A percentile compares a stretch with the other conserved stretches of the same genome.
phyloP scores from a whole-genome alignment of 768 basidiomycete species.

The Phallus indusiatus region DNA sequence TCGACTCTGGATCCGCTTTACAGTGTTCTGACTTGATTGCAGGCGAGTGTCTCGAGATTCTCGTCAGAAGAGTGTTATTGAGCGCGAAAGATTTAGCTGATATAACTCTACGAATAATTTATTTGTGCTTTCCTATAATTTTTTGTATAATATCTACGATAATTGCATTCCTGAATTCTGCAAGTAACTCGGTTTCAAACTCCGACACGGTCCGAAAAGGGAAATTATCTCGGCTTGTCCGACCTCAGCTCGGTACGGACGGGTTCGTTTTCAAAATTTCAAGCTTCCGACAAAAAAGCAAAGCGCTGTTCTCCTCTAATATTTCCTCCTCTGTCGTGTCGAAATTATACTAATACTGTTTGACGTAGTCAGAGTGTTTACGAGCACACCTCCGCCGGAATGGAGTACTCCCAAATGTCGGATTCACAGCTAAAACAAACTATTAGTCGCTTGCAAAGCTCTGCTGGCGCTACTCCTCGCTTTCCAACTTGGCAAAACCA shows the following conservation, averaged over 20 bases:
- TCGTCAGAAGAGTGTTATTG: conserved; percentile 72
- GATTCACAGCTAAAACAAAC: conserved; percentile 7
- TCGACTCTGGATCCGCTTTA: neutral
- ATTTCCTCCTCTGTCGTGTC: no score
- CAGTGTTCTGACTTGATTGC: neutral
- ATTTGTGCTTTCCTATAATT: neutral
- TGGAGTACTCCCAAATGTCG: conserved; percentile 7
- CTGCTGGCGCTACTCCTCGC: conserved; percentile 5
- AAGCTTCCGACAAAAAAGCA: no score
- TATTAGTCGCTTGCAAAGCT: conserved; percentile 7
- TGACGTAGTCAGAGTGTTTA: no score
- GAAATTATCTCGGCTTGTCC: no score
- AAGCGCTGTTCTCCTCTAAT: no score
- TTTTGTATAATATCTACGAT: neutral
- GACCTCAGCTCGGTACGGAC: no score
- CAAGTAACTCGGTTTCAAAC: no score
- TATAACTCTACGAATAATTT: neutral
- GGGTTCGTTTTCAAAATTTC: no score
- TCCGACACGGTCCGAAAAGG: no score
- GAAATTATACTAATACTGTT: no score
- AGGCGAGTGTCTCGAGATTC: conserved; percentile 73
- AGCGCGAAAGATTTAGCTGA: conserved; percentile 31
- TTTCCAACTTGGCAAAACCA: conserved; percentile 8
- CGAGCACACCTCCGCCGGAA: neutral
- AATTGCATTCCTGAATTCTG: neutral